Evolutionary conservation across 2,329 filamentous ascomycete species (phyloP), one percentile per base, ranked within the genome.

Genomic region (Xylaria sp.): DNA sequence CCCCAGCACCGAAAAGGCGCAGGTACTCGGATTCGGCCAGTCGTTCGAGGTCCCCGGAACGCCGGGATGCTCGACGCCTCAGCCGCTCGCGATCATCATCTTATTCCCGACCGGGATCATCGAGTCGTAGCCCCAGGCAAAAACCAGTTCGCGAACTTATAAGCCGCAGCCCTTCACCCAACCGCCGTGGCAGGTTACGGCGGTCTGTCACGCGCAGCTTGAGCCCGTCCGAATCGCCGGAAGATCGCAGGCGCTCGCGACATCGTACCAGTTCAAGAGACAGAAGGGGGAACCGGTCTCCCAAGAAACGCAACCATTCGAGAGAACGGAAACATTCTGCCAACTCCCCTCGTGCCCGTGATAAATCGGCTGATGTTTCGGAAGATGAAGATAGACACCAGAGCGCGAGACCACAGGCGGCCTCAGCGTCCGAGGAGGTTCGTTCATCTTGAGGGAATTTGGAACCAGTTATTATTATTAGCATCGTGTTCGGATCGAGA

Each of bases 351-450:
- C 76, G 74, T 69, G 69, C 70, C 67, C 77, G 73, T 74, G 71
- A 76, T 71, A 81, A 74, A 72, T 78, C 76, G 69, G 80, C 78
- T 85, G 82, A 86, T 83, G 72, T 71, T 79, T 77, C 72, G 67
- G 74, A 75, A 71, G 71, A 74, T 73, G 70, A 77, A 72, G 71
- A 73, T 67, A 76, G 72, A 72, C 65, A 66, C 58, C 67, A 61
- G 69, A 63, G 72, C 61, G 60, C 68, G 56, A 69, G 63, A 65
- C 61, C 66, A 61, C 65, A 65, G 41, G 60, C 66, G 57, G 64
- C 63, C 59, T 64, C 69, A 55, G 59, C 63, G 64, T 68, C 69
- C 61, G 68, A 74, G 71, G 74, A 77, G 73, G 75, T 76, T 76
- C 69, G 71, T 71, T 64, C 62, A 66, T 64, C 66, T 68, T 67